Base-by-base conservation (phyloP, 768 basidiomycete species). In the Xerocomus potaroensis region DNA sequence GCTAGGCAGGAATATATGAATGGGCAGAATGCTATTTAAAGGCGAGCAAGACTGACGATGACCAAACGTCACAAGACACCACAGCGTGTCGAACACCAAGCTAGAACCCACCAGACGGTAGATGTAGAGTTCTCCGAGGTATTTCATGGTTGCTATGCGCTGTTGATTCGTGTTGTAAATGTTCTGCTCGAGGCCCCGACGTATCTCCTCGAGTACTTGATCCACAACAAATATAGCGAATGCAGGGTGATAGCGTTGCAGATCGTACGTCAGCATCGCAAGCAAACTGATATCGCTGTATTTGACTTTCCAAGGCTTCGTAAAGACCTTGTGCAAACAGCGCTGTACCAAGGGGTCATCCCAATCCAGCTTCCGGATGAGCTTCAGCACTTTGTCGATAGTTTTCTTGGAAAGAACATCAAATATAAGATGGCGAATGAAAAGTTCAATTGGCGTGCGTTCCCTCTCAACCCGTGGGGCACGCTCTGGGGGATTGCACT, bases 221-320 rank as follows among this genome's bases (percentile, higher is more conserved):
- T 99, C 96, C 18, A 98, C 86, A 22, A 98, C 82, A 10, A 81
- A 77, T 41, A 96, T 78, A 11, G 84, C 77, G 64, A 98, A 99
- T 3, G 85, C 81, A 9, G 93, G 86, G 54, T 91, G 91, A 66
- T 95, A 96, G 22, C 91, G 79, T 61, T 94, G 91, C 36, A 99
- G 73, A 61, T 98, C 96, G 60, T 94, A 94, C 3, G 94, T 87
- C 48, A 98, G 72, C 81, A 96, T 95, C 10, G 96, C 94, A 41
- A 98, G 73, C 23, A 96, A 75, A 46, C 84, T 79, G 57, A 99
- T 81, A 59, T 90, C 95, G 49, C 84, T 77, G 61, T 86, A 98
- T 60, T 92, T 95, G 69, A 97, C 79, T 64, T 98, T 98, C 93
- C 95, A 96, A 3, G 95, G 88, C 59, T 96, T 95, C n/a, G 89